These are phyloP conservation scores for Fusarium sp. DNA, from an alignment of 2,329 filamentous ascomycete genomes.

Conservation along the genomic window DNA sequence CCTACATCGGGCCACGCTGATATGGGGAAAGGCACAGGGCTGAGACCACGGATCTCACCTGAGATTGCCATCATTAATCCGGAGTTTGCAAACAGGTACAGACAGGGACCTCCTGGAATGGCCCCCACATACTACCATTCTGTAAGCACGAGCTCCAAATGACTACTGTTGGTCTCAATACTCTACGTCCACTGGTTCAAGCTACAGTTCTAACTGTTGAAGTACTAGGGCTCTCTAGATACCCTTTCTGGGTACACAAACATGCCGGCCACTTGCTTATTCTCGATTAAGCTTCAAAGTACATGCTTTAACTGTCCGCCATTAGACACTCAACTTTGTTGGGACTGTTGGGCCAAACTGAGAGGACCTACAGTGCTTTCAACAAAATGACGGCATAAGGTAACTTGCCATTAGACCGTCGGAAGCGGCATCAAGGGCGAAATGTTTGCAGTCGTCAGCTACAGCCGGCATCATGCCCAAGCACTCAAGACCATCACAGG, in stretches of 20 bases:
- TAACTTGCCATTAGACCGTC: background rate
- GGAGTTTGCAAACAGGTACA: slow-evolving; percentile 16
- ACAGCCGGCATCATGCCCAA: background rate
- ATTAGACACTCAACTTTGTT: background rate
- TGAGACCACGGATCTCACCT: slow-evolving; percentile 5
- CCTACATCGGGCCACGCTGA: background rate
- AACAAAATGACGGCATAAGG: background rate
- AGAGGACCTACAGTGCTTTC: background rate
- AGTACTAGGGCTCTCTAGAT: background rate
- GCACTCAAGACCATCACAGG: background rate
- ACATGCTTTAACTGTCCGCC: background rate
- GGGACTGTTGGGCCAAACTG: background rate
- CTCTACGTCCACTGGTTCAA: background rate
- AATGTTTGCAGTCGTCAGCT: background rate
- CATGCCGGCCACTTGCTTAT: background rate
- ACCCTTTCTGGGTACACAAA: background rate
- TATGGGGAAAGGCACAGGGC: slow-evolving; percentile 18
- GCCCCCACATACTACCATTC: slow-evolving; percentile 2
- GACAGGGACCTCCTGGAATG: background rate
- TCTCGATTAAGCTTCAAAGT: slow-evolving; percentile 1
- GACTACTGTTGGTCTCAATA: slow-evolving; percentile 3
- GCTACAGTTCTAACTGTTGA: background rate
- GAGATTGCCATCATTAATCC: background rate
- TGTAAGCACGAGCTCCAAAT: background rate
- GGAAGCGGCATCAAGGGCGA: background rate